These are phyloP conservation scores for Vanrija sp. DNA, from an alignment of 1,284 basidiomycete genomes.

Conservation along the genomic window DNA sequence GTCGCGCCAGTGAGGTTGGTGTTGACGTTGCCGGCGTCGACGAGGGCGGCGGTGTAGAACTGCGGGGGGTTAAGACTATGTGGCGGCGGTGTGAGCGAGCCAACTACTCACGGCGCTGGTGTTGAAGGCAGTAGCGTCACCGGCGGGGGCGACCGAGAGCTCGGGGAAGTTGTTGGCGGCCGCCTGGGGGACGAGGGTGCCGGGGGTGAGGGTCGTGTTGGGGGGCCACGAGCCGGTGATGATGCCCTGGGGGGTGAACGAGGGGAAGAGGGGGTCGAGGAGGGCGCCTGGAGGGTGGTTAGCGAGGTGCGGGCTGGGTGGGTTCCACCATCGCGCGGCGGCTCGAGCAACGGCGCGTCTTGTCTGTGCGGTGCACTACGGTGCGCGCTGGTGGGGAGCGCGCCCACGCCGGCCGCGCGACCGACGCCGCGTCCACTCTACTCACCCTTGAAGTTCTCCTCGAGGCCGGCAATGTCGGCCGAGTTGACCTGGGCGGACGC, in stretches of 20 bases:
- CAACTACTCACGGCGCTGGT: no score
- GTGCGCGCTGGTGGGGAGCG: no score
- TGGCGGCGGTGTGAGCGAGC: no score
- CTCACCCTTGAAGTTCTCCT: conserved; percentile 11
- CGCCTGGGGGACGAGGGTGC: not conserved
- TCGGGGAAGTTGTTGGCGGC: conserved; percentile 81
- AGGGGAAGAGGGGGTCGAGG: conserved; percentile 3
- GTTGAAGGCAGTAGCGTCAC: conserved; percentile 60
- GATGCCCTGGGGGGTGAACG: conserved; percentile 13
- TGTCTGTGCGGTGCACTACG: not conserved
- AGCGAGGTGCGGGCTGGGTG: not conserved
- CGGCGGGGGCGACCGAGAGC: conserved; percentile 93
- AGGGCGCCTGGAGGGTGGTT: conserved; percentile 1
- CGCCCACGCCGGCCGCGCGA: no score
- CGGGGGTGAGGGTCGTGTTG: conserved; percentile 4
- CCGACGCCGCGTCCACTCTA: not conserved
- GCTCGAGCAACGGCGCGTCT: not conserved
- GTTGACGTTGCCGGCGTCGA: conserved; percentile 63
- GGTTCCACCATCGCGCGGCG: not conserved
- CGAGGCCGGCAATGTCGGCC: not conserved
- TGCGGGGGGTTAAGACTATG: not conserved
- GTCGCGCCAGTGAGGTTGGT: conserved; percentile 52
- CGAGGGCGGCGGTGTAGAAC: conserved; percentile 63
- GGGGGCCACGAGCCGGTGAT: conserved; percentile 6
- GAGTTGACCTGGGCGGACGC: conserved; percentile 1